Conservation (phyloP, 345 rosid species). For the Aurinia saxatilis region DNA sequence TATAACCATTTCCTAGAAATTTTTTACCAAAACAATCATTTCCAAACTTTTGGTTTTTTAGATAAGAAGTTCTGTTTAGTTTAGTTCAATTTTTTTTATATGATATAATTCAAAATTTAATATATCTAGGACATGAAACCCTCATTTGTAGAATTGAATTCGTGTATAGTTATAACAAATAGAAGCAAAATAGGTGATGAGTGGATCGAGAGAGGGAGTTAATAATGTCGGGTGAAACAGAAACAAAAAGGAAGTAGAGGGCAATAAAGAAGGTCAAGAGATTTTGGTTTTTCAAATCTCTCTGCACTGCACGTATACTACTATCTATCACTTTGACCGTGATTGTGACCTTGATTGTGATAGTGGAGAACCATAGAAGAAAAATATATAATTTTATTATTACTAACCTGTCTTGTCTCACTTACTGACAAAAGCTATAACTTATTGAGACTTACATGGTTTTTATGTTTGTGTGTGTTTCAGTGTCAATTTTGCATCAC, state of each 20-base stretch:
- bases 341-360: conserved; percentile 25
- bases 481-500: conserved; percentile 18
- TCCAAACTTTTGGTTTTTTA: no score
- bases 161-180: not conserved
- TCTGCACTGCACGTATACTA: not conserved
- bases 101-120: not conserved
- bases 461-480: conserved; percentile 27
- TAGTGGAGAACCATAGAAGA: conserved; percentile 15
- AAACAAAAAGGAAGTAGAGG: conserved; percentile 17
- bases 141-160: not conserved
- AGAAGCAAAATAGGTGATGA: not conserved
- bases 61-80: not conserved
- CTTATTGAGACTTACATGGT: conserved; percentile 6
- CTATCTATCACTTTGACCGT: conserved; percentile 16
- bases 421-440: conserved; percentile 20
- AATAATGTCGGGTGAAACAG: conserved; percentile 22
- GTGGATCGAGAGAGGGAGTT: conserved; percentile 2
- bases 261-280: conserved; percentile 15
- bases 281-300: conserved; percentile 25
- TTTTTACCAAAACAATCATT: no score
- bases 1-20: no score
- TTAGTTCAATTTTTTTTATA: not conserved
- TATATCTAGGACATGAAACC: not conserved
- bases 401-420: conserved; percentile 25
- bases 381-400: conserved; percentile 6